A percentile compares a stretch with the other conserved stretches of the same genome.
Evolutionary conservation across 2,329 filamentous ascomycete genomes (phyloP).

Genomic region (Botrytis cinerea): DNA sequence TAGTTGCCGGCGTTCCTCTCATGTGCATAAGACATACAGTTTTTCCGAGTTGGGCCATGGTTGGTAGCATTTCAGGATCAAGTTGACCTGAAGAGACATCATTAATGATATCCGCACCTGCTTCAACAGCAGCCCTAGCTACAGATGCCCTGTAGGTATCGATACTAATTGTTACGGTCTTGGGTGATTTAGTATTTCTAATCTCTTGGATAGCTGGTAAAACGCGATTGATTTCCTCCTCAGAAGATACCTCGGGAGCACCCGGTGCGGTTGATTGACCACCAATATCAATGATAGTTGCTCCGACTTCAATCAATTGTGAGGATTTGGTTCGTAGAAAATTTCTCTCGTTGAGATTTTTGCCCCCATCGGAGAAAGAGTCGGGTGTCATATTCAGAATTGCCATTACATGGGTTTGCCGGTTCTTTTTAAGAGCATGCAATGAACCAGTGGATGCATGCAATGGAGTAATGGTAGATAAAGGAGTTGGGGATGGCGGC

Average conservation of each 20-base stretch:
- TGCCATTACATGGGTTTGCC: slow-evolving; percentile 79
- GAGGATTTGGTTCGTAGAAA: slow-evolving; percentile 38
- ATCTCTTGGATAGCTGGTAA: slow-evolving; percentile 77
- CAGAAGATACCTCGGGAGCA: slow-evolving; percentile 64
- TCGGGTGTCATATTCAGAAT: slow-evolving; percentile 95
- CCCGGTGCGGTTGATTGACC: slow-evolving; percentile 89
- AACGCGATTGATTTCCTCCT: slow-evolving; percentile 77
- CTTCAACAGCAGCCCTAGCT: slow-evolving; percentile 71
- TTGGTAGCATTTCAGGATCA: slow-evolving; percentile 79
- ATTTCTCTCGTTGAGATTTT: slow-evolving; percentile 45
- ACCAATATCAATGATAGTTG: slow-evolving; percentile 86
- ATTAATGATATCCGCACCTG: slow-evolving; percentile 91
- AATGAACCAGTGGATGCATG: slow-evolving; percentile 54
- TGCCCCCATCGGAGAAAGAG: slow-evolving; percentile 91
- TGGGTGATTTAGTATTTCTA: slow-evolving; percentile 63
- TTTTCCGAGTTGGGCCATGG: slow-evolving; percentile 74
- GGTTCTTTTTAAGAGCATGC: slow-evolving; percentile 55
- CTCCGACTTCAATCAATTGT: slow-evolving; percentile 58
- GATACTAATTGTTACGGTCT: slow-evolving; percentile 73
- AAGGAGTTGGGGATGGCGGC: slow-evolving; percentile 49
- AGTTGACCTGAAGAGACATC: slow-evolving; percentile 84
- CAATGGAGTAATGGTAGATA: slow-evolving; percentile 62
- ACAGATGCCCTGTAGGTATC: slow-evolving; percentile 91
- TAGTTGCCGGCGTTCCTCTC: slow-evolving; percentile 68
- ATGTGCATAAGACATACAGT: slow-evolving; percentile 78